Evolutionary conservation across 1,139 yeast genomes (phyloP), one percentile per base, ranked within the genome.

Genomic region (Geotrichum histeridarum): DNA sequence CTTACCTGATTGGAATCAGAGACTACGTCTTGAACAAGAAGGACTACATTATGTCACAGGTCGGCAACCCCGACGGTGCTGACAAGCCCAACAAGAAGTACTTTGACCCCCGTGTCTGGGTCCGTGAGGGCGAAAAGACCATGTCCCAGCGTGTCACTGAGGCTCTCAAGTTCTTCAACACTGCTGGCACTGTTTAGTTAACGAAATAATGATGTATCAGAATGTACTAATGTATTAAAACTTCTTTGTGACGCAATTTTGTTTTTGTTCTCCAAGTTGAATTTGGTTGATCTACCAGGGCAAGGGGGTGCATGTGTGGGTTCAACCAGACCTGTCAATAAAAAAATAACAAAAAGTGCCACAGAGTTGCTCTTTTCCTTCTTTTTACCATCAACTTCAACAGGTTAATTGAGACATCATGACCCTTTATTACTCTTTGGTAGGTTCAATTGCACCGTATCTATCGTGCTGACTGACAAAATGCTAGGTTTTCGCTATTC

Each of bases 91-190:
- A 72, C 71, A 91, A 91, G 90, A 91, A 90, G 80, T 90, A 77
- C 89, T 93, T 89, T 74, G 99, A 93, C 79, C 99, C 99, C 78
- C 93, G 99, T 84, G 98, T 91, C 76, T 93, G 99, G 99, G 97
- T 93, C 66, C 90, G 98, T 82, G 98, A 91, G 78, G 99, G 99
- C 81, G 99, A 93, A 82, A 89, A 90, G 91, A 89, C 98, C 74
- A 91, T 93, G 98, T 67, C 83, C 64, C 77, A 75, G 66, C 88
- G 97, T 83, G 80, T 93, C 70, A 64, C 84, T 61, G 85, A 83
- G 73, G 95, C 95, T 70, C 81, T 93, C 73, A 80, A 77, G 54
- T 78, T 87, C 72, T 93, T 93, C 96, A 91, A 70, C 68, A 62
- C 75, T 51, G 67, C 63, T 44, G 62, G 64, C 65, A 57, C 59